Base-by-base conservation (phyloP, 768 basidiomycete genomes). In the Leccinum pellstonianum region DNA sequence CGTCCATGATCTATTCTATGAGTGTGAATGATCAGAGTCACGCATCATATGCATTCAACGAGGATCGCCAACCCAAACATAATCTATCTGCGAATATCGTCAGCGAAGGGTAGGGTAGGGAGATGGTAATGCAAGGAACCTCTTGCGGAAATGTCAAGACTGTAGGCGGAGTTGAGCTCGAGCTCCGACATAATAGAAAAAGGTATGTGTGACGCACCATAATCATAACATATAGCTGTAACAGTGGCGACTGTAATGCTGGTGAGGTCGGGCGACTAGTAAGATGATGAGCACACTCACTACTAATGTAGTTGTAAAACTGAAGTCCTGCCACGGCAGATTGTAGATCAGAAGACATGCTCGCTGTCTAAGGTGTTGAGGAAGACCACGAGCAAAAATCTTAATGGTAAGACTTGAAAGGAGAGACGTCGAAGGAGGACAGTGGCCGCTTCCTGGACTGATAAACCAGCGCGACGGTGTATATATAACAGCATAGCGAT, bases 91-190 rank as follows among this genome's bases (percentile, higher is more conserved):
- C 11, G 15, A 27, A 50, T 19, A n/a, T 10, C 11, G 6, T 69
- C 25, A 65, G 57, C 51, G 38, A 25, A 49, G 23, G 8, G 23
- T 49, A 21, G 2, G 4, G 19, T 9, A 9, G 33, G 15, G 14
- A 15, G 3, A 14, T 33, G 27, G 8, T 17, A 43, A 19, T 19
- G 14, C 14, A 21, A 47, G 10, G 46, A 14, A 70, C 68, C 68
- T 69, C 68, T 11, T 52, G 56, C 5, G 60, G 19, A 43, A 70
- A 54, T 0, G 62, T 55, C 23, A 70, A 23, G 21, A 68, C 68
- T 69, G 47, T 52, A 7, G 17, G 23, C 8, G 50, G 17, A 49
- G 14, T 23, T 49, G 47, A 25, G 4, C 23, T 27, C 23, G 4
- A 23, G 25, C 31, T 52, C 1, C 6, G 21, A 19, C 41, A 60